phyloP scores from a whole-genome alignment of 1,284 basidiomycete genomes.

The Papiliotrema fonsecae region DNA sequence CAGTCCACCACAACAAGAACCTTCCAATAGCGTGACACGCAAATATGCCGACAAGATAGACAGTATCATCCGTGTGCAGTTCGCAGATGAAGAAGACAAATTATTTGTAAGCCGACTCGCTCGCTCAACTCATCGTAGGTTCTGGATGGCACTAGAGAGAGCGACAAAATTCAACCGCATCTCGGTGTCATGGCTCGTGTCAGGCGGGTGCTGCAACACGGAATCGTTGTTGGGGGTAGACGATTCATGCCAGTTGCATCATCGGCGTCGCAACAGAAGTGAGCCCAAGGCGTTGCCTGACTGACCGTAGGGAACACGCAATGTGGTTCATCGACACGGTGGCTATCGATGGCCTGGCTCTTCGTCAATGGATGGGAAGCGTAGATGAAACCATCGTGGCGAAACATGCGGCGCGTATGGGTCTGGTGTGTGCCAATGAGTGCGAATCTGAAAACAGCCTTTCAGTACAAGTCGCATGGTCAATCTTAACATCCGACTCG shows the following conservation, averaged over 20 bases:
- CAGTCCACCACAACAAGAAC: conserved; percentile 41
- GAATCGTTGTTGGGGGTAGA: conserved; percentile 36
- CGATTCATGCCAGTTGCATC: conserved; percentile 40
- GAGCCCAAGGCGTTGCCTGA: not conserved
- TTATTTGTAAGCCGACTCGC: conserved; percentile 29
- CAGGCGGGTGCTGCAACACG: conserved; percentile 39
- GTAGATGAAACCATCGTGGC: conserved; percentile 45
- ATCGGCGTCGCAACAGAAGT: conserved; percentile 44
- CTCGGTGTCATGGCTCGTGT: conserved; percentile 44
- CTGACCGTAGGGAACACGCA: conserved; percentile 40
- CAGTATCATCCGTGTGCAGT: conserved; percentile 44
- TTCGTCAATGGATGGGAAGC: conserved; percentile 38
- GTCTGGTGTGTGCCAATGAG: conserved; percentile 24
- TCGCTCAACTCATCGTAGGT: conserved; percentile 20
- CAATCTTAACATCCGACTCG: conserved; percentile 27
- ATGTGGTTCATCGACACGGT: conserved; percentile 44
- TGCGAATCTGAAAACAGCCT: conserved; percentile 16
- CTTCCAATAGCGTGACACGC: conserved; percentile 45
- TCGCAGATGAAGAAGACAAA: conserved; percentile 44
- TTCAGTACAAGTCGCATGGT: conserved; percentile 39
- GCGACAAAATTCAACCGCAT: conserved; percentile 22
- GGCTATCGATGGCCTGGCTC: conserved; percentile 27
- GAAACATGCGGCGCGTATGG: conserved; percentile 44
- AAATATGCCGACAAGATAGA: conserved; percentile 34
- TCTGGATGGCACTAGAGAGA: conserved; percentile 30